These are phyloP conservation scores for Mycena filopes DNA, from an alignment of 768 basidiomycete genomes.

Conservation along the genomic window DNA sequence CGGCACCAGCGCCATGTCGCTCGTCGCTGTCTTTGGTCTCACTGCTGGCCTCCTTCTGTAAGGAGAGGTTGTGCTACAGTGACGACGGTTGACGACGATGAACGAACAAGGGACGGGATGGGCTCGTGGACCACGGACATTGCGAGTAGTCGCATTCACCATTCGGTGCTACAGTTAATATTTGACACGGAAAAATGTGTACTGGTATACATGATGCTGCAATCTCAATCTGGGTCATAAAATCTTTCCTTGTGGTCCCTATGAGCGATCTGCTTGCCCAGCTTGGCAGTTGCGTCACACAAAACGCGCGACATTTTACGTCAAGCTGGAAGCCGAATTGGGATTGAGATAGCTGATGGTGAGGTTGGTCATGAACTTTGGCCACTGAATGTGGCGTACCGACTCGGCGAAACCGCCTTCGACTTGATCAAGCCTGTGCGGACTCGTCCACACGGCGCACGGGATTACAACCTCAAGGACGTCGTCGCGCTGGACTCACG, in stretches of 20 bases:
- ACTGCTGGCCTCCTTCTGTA: constrained; percentile 22
- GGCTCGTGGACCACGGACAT: constrained; percentile 27
- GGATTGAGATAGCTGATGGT: no score
- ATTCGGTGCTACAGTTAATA: constrained; percentile 25
- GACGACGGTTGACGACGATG: not conserved
- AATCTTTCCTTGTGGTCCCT: not conserved
- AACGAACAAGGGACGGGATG: constrained; percentile 9
- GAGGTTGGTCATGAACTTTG: no score
- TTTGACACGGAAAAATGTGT: constrained; percentile 32
- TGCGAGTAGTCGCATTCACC: constrained; percentile 11
- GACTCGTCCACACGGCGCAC: not conserved
- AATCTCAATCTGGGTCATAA: constrained; percentile 25
- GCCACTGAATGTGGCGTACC: not conserved
- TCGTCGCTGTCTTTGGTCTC: constrained; percentile 30
- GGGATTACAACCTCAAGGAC: constrained; percentile 6
- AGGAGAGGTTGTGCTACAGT: constrained; percentile 1
- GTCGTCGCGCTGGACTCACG: constrained; percentile 1
- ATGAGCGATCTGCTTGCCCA: no score
- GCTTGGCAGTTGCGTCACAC: no score
- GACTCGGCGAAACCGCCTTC: not conserved
- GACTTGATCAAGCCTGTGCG: constrained; percentile 13
- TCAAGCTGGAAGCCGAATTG: no score
- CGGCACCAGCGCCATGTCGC: constrained; percentile 2
- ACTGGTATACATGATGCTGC: constrained; percentile 37
- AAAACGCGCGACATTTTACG: no score